phyloP scores from a whole-genome alignment of 371 early-diverging fungal species.

The Mortierella sp. region DNA sequence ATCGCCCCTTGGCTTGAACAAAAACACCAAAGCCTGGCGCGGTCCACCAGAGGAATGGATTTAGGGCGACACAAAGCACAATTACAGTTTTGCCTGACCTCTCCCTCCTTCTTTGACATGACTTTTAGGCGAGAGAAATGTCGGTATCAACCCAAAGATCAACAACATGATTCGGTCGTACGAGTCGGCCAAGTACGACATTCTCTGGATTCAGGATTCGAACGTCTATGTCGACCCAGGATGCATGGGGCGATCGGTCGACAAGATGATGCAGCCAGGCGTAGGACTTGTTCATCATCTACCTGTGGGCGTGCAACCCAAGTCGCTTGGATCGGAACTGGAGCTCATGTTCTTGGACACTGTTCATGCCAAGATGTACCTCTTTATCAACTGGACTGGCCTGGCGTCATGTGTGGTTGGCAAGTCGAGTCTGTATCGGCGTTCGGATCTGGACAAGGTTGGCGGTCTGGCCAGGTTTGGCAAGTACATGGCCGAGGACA shows the following conservation, averaged over 20 bases:
- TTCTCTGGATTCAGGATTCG: conserved; percentile 94
- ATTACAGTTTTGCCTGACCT: background rate
- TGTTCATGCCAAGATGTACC: conserved; percentile 94
- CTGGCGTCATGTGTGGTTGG: conserved; percentile 93
- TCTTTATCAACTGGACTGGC: conserved; percentile 86
- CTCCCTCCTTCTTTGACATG: background rate
- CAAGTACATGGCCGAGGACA: conserved; percentile 94
- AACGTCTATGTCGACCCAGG: conserved; percentile 86
- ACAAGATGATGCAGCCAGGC: conserved; percentile 70
- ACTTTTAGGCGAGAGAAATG: conserved; percentile 69
- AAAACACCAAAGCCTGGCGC: background rate
- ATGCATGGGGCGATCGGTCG: conserved; percentile 84
- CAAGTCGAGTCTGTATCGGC: conserved; percentile 92
- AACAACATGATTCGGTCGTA: conserved; percentile 92
- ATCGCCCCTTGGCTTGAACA: background rate
- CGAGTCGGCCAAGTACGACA: conserved; percentile 82
- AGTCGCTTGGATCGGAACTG: conserved; percentile 84
- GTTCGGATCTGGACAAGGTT: conserved; percentile 79
- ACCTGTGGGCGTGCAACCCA: conserved; percentile 80
- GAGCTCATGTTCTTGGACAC: conserved; percentile 90
- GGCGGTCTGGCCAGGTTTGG: conserved; percentile 90
- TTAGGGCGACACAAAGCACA: background rate
- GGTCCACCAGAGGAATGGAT: conserved; percentile 10
- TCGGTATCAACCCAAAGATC: conserved; percentile 94
- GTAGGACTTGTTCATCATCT: conserved; percentile 96